phyloP scores from a whole-genome alignment of 495 filamentous ascomycete genomes.

The Letharia lupina region DNA sequence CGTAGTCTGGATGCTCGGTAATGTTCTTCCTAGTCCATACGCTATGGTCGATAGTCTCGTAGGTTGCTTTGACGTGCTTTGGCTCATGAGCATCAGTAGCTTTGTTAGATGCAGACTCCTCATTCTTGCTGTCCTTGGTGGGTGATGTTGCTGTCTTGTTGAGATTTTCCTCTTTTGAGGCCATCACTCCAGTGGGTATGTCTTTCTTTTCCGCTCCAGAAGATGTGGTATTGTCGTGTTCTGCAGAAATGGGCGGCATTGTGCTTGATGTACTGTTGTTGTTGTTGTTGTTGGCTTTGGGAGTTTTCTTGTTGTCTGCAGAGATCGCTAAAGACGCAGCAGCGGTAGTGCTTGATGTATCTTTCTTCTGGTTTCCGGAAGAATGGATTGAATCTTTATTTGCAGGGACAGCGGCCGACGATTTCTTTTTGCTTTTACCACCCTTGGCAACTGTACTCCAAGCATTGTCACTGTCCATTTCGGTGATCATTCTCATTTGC shows the following conservation, averaged over 20 bases:
- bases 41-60: constrained; percentile 16
- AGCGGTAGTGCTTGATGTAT: constrained; percentile 5
- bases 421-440: constrained; percentile 52
- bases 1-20: constrained; percentile 24
- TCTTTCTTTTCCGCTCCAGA: neutral
- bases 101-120: neutral
- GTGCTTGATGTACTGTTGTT: neutral
- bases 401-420: constrained; percentile 23
- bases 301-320: neutral
- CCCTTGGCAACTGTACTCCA: constrained; percentile 66
- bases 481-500: constrained; percentile 62
- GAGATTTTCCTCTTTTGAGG: neutral
- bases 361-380: constrained; percentile 38
- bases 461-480: constrained; percentile 48
- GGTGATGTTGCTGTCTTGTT: neutral
- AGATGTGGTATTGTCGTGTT: neutral
- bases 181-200: neutral
- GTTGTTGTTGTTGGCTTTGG: neutral
- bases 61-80: constrained; percentile 10
- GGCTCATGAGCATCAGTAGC: neutral
- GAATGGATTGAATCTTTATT: constrained; percentile 23
- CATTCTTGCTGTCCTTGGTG: neutral
- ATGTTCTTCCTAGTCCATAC: constrained; percentile 24
- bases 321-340: constrained; percentile 3
- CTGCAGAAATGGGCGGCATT: neutral